Evolutionary conservation across 164 flowering plant genomes (phyloP), one percentile per base, ranked within the genome.

Genomic region (Euptelea pleiosperma): DNA sequence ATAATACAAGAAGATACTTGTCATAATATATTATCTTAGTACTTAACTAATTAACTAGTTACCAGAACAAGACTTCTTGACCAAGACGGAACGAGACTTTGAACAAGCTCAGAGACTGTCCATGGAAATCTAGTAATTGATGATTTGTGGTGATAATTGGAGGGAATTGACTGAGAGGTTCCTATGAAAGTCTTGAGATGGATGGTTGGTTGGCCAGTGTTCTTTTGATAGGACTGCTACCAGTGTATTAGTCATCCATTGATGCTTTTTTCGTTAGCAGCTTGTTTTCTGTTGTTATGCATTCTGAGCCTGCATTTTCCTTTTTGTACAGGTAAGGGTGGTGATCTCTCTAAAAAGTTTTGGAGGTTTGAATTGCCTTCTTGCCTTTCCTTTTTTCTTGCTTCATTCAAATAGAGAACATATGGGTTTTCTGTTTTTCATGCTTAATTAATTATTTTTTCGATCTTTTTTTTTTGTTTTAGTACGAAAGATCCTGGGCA

Each of bases 401-500:
- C 29, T 10, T 11, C 25, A 3, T 14, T 3, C 26, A 41, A 40
- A 24, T 11, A 45, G 18, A 50, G 2, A 12, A 18, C 19, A 6
- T 25, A 18, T 19, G 6, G 22, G 15, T 31, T 42, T 15, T 42
- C 3, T 52, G 35, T 21, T 22, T 9, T 42, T 3, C 21, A 4
- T 33, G 11, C 11, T 43, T 7, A 16, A 2, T 29, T 42, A 11
- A 19, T 44, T 60, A 8, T 22, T 30, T 45, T 63, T 46, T 6
- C 26, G 2, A 3, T 22, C 40, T 5, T 60, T 44, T 52, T 6
- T n/a, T 54, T 24, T 43, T 60, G 1, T 3, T 45, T 21, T 52
- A 85, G 98, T 84, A 89, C 97, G 25, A 93, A 93, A 80, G 98
- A 93, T 79, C 82, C 92, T 35, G 98, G 97, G 25, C 96, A 88